These are phyloP conservation scores for Coriaria nepalensis DNA, from an alignment of 306 rosid species.

Conservation along the genomic window DNA sequence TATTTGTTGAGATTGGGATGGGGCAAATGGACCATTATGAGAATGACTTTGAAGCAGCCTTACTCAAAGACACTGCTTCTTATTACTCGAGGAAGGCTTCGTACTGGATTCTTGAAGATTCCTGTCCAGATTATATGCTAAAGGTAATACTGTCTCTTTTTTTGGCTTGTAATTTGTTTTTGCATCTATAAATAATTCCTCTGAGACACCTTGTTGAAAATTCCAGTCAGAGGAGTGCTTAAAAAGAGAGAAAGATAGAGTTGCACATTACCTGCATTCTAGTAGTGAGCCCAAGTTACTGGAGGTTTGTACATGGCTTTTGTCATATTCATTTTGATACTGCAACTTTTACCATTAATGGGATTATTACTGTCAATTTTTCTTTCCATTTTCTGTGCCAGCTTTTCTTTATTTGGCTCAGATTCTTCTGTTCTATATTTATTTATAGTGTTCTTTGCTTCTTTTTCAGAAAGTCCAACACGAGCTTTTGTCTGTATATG, in stretches of 20 bases:
- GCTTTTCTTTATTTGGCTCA: too few species aligned
- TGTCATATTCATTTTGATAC: neutral
- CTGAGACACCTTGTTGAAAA: constrained; percentile 8
- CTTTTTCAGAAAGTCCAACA: constrained; percentile 38
- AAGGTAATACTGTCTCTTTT: constrained; percentile 20
- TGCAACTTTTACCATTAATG: neutral
- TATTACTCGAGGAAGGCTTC: constrained; percentile 41
- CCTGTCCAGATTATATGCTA: constrained; percentile 38
- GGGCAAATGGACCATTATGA: constrained; percentile 32
- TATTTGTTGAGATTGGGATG: constrained; percentile 51
- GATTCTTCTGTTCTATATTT: too few species aligned
- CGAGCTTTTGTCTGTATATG: constrained; percentile 35
- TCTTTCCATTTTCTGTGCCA: neutral
- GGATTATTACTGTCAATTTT: neutral
- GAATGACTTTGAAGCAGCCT: constrained; percentile 39
- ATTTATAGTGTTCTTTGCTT: neutral
- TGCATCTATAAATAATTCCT: neutral
- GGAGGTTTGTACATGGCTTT: constrained; percentile 24
- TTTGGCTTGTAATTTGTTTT: constrained; percentile 1
- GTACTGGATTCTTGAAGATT: constrained; percentile 44
- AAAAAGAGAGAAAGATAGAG: constrained; percentile 33
- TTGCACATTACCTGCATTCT: constrained; percentile 29
- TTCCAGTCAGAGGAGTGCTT: constrained; percentile 35
- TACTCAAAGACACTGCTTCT: constrained; percentile 34
- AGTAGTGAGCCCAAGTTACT: constrained; percentile 37